Conservation (phyloP, 352 stramenopile genomes). For the Phytophthora capsici region DNA sequence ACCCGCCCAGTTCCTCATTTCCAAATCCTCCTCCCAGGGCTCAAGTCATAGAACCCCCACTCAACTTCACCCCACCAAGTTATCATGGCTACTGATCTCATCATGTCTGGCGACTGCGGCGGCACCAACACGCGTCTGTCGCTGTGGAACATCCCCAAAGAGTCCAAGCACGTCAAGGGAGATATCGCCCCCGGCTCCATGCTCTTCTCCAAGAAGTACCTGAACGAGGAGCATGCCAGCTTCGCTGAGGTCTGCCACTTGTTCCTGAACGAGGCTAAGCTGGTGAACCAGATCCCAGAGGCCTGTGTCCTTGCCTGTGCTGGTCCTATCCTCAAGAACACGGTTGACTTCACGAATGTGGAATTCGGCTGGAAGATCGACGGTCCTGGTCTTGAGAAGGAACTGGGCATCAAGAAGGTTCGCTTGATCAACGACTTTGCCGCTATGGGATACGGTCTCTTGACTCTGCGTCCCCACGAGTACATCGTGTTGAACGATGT, state of each 20-base stretch:
- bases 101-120: slow-evolving; percentile 93
- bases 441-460: slow-evolving; percentile 95
- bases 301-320: slow-evolving; percentile 79
- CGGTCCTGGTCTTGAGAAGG: slow-evolving; percentile 64
- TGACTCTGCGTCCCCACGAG: slow-evolving; percentile 93
- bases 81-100: slow-evolving; percentile 49
- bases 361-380: slow-evolving; percentile 90
- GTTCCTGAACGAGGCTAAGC: slow-evolving; percentile 92
- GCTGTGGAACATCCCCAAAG: slow-evolving; percentile 73
- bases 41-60: slow-evolving; percentile 10
- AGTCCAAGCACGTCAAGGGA: slow-evolving; percentile 40
- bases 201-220: slow-evolving; percentile 87
- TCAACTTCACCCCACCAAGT: not conserved
- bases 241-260: slow-evolving; percentile 89
- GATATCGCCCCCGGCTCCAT: slow-evolving; percentile 75
- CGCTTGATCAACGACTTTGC: slow-evolving; percentile 98
- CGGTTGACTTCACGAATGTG: slow-evolving; percentile 94
- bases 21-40: slow-evolving; percentile 17
- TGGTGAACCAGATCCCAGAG: slow-evolving; percentile 61
- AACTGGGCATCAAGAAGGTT: slow-evolving; percentile 86
- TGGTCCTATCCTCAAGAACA: slow-evolving; percentile 80
- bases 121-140: slow-evolving; percentile 96
- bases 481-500: slow-evolving; percentile 89
- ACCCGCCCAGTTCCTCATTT: slow-evolving; percentile 9
- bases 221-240: slow-evolving; percentile 78